Evolutionary conservation across 257 asterid genomes (phyloP).

Genomic region (Nicotiana otophora): DNA sequence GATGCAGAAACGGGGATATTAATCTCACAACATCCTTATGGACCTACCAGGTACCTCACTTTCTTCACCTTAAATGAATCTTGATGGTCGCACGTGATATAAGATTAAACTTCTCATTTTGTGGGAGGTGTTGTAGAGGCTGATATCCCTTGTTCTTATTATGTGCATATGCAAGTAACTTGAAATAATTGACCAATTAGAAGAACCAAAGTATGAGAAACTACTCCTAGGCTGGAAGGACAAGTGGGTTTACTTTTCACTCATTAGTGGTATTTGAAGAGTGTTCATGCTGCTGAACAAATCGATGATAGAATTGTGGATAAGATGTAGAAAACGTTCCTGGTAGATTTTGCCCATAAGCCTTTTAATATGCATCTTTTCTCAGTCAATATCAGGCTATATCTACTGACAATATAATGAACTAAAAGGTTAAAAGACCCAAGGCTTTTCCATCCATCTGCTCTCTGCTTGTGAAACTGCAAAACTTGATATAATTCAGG

Average conservation of each 20-base stretch:
- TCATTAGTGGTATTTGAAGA: neutral
- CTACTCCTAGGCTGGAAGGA: neutral
- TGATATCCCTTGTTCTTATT: neutral
- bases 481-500: neutral
- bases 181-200: neutral
- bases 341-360: neutral
- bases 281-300: neutral
- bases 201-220: neutral
- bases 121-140: neutral
- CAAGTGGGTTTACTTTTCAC: neutral
- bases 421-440: neutral
- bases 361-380: neutral
- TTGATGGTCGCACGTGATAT: neutral
- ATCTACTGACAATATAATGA: neutral
- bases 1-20: conserved; percentile 62
- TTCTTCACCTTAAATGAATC: neutral
- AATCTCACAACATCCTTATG: conserved; percentile 50
- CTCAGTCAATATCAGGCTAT: neutral
- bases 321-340: neutral
- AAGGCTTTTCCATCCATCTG: neutral
- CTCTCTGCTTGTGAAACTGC: neutral
- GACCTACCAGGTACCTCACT: conserved; percentile 70
- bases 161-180: neutral
- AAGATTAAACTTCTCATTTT: neutral
- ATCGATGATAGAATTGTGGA: neutral